Evolutionary conservation across 176 grass and related monocot species (phyloP).

Genomic region (Phoenix roebelenii): DNA sequence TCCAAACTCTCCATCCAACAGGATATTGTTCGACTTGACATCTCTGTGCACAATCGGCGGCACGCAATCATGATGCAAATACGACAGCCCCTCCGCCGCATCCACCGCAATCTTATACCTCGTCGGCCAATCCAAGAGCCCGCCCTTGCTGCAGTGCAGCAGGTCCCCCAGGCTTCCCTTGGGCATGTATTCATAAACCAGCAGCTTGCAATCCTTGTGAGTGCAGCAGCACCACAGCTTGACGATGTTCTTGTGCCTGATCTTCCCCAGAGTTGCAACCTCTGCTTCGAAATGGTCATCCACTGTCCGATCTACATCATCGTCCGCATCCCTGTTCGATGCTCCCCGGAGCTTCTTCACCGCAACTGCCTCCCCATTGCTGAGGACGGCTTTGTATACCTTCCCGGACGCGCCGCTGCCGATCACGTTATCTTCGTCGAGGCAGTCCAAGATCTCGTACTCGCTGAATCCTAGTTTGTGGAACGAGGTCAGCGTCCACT

Average conservation of each 20-base stretch:
- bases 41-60: constrained; percentile 80
- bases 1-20: constrained; percentile 60
- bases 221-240: constrained; percentile 83
- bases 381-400: constrained; percentile 74
- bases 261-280: constrained; percentile 76
- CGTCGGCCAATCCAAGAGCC: constrained; percentile 49
- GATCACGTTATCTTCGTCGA: constrained; percentile 66
- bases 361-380: constrained; percentile 55
- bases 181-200: constrained; percentile 81
- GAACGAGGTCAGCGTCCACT: constrained; percentile 83
- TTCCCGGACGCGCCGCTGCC: constrained; percentile 70
- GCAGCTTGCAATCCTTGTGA: constrained; percentile 44
- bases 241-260: constrained; percentile 91
- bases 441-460: constrained; percentile 68
- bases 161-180: constrained; percentile 68
- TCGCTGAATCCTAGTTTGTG: constrained; percentile 85
- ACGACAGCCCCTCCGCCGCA: constrained; percentile 67
- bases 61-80: constrained; percentile 82
- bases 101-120: constrained; percentile 60
- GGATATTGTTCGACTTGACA: constrained; percentile 87
- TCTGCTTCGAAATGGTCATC: constrained; percentile 63
- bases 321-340: constrained; percentile 12
- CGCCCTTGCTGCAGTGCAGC: constrained; percentile 48
- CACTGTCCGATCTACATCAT: background rate
- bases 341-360: constrained; percentile 63